Conservation (phyloP, 257 asterid species). For the Nicotiana tabacum region DNA sequence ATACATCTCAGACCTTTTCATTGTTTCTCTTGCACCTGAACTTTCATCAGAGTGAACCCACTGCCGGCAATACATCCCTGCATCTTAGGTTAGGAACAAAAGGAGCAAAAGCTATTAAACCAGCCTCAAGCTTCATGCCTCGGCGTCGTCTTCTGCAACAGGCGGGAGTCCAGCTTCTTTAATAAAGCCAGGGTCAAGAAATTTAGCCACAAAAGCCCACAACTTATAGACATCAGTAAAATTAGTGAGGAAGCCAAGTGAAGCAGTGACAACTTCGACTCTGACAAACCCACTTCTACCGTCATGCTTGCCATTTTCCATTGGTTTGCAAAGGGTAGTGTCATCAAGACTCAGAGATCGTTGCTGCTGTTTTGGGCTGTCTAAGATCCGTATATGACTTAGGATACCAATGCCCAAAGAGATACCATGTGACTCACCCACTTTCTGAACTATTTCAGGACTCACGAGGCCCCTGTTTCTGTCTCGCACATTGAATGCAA, state of each 20-base stretch:
- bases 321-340: slow-evolving; percentile 86
- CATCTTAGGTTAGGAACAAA: slow-evolving; percentile 16
- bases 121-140: slow-evolving; percentile 30
- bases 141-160: slow-evolving; percentile 72
- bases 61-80: slow-evolving; percentile 11
- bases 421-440: slow-evolving; percentile 70
- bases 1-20: slow-evolving; percentile 22
- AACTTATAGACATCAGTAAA: slow-evolving; percentile 91
- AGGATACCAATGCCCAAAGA: slow-evolving; percentile 86
- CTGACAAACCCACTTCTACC: slow-evolving; percentile 76
- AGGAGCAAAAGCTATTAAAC: slow-evolving; percentile 4
- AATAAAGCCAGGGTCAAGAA: slow-evolving; percentile 75
- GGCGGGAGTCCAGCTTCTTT: slow-evolving; percentile 71
- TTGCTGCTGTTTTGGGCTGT: slow-evolving; percentile 53
- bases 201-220: slow-evolving; percentile 94
- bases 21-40: slow-evolving; percentile 18
- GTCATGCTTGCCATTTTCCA: slow-evolving; percentile 66
- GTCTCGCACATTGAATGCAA: slow-evolving; percentile 83
- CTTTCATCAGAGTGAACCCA: slow-evolving; percentile 13
- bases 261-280: slow-evolving; percentile 97
- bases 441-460: slow-evolving; percentile 81
- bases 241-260: slow-evolving; percentile 80
- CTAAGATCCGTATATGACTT: slow-evolving; percentile 72
- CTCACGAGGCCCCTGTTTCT: slow-evolving; percentile 64
- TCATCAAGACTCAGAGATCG: slow-evolving; percentile 52